These are phyloP conservation scores for Neurospora sp. DNA, from an alignment of 495 filamentous ascomycete species.

Conservation along the genomic window DNA sequence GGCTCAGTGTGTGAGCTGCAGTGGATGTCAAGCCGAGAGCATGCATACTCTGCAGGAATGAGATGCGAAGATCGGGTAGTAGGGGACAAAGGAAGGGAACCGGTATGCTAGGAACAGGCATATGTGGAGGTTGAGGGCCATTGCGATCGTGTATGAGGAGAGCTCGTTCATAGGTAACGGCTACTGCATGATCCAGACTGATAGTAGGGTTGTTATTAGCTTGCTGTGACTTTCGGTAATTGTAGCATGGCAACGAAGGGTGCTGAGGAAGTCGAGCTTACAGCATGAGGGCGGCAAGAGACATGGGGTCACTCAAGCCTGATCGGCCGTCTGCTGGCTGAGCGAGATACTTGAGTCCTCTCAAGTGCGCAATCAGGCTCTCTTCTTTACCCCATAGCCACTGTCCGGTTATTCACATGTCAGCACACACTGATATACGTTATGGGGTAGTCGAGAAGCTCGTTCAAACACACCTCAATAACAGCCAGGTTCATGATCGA, in stretches of 20 bases:
- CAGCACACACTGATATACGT: not conserved
- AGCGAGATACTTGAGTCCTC: constrained; percentile 12
- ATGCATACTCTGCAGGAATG: not conserved
- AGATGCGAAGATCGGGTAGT: not conserved
- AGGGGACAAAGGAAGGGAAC: not conserved
- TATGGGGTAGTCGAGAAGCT: not conserved
- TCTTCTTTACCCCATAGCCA: constrained; percentile 17
- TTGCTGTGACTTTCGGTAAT: not conserved
- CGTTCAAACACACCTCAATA: constrained; percentile 9
- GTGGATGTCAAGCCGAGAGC: not conserved
- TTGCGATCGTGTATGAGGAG: constrained; percentile 6
- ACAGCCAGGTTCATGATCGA: constrained; percentile 16
- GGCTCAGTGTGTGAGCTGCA: constrained; percentile 8
- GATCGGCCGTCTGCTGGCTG: constrained; percentile 4
- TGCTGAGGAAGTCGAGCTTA: not conserved
- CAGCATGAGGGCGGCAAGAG: constrained; percentile 2
- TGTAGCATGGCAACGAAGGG: not conserved
- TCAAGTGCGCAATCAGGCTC: constrained; percentile 17
- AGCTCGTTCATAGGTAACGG: constrained; percentile 11
- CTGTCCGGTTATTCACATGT: constrained; percentile 2
- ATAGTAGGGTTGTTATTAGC: not conserved
- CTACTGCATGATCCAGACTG: constrained; percentile 15
- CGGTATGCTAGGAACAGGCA: not conserved
- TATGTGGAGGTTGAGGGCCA: not conserved
- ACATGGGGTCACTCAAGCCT: constrained; percentile 7